phyloP scores from a whole-genome alignment of 2,329 filamentous ascomycete genomes.

The Aspergillus aculeatinus region DNA sequence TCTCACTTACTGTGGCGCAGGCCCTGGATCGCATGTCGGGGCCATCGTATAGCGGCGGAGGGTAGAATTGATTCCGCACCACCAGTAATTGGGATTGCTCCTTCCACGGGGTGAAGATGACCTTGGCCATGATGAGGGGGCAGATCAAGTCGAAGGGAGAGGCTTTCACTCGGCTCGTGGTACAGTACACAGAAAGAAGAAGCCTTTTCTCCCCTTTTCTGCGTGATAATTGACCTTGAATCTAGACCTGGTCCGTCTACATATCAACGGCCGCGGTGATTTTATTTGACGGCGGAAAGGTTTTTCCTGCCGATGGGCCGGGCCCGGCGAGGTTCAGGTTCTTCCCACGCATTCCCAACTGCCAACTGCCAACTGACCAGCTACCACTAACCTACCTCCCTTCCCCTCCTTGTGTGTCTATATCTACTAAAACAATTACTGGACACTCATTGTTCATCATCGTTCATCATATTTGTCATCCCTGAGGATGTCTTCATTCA shows the following conservation, averaged over 20 bases:
- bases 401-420: not conserved
- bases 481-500: not conserved
- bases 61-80: slow-evolving; percentile 43
- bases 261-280: slow-evolving; percentile 7
- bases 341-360: no score
- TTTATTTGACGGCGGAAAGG: slow-evolving; percentile 20
- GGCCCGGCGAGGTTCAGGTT: no score
- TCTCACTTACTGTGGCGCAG: slow-evolving; percentile 39
- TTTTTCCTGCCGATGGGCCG: slow-evolving; percentile 17
- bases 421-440: not conserved
- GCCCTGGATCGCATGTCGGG: slow-evolving; percentile 41
- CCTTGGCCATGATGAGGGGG: slow-evolving; percentile 35
- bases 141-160: no score
- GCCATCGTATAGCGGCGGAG: slow-evolving; percentile 30
- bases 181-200: no score
- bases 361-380: no score
- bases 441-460: not conserved
- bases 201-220: not conserved
- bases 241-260: not conserved
- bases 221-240: not conserved
- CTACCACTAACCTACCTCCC: not conserved
- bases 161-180: no score
- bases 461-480: not conserved
- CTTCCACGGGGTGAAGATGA: slow-evolving; percentile 46
- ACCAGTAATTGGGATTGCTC: slow-evolving; percentile 36